phyloP scores from a whole-genome alignment of 768 basidiomycete species.

The Trametes cubensis region DNA sequence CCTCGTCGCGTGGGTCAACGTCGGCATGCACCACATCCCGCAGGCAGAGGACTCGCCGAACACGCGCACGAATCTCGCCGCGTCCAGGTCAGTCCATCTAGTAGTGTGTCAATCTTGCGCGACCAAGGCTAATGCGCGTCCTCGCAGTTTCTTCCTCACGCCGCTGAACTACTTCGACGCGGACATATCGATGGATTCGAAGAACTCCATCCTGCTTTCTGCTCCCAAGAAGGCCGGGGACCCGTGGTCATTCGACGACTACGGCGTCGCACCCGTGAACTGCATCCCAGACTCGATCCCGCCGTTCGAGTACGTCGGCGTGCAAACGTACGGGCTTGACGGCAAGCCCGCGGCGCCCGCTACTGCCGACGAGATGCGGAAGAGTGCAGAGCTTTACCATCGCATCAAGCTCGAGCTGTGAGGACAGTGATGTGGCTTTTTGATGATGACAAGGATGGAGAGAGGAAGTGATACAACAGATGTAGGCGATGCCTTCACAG shows the following conservation, averaged over 20 bases:
- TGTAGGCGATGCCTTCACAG: no score
- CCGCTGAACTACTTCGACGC: slow-evolving; percentile 69
- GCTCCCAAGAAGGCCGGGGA: slow-evolving; percentile 42
- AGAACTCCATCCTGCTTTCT: slow-evolving; percentile 53
- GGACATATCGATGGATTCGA: slow-evolving; percentile 61
- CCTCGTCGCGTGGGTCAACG: slow-evolving; percentile 65
- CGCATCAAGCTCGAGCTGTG: slow-evolving; percentile 33
- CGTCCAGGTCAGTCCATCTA: slow-evolving; percentile 48
- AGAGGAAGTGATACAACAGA: not conserved
- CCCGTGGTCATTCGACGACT: slow-evolving; percentile 50
- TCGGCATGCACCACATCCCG: slow-evolving; percentile 70
- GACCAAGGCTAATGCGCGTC: not conserved
- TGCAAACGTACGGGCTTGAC: slow-evolving; percentile 38
- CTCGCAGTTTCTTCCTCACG: slow-evolving; percentile 53
- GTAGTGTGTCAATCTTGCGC: not conserved
- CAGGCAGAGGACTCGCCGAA: slow-evolving; percentile 68
- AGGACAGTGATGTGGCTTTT: not conserved
- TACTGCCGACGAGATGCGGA: slow-evolving; percentile 44
- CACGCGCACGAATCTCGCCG: slow-evolving; percentile 58
- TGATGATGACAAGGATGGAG: not conserved
- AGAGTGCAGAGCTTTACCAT: slow-evolving; percentile 39
- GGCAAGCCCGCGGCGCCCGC: slow-evolving; percentile 36
- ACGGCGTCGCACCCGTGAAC: slow-evolving; percentile 50
- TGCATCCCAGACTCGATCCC: slow-evolving; percentile 43
- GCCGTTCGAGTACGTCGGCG: slow-evolving; percentile 43